Conservation (phyloP, 2,329 filamentous ascomycete species). For the Ascochyta pisi region DNA sequence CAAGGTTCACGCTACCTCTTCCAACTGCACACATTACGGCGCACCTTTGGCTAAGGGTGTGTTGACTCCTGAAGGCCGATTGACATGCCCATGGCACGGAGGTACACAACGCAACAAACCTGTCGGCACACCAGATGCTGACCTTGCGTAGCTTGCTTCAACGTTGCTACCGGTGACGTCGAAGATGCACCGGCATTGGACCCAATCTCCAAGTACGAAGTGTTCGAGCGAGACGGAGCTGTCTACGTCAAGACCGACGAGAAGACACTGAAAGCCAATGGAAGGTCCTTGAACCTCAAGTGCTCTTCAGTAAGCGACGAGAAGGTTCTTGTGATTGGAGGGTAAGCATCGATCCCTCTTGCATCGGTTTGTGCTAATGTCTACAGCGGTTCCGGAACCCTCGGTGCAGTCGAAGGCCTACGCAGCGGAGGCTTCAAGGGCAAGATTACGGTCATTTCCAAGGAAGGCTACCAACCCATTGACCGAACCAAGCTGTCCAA, state of each 20-base stretch:
- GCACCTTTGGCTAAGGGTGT: slow-evolving; percentile 88
- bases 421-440: slow-evolving; percentile 82
- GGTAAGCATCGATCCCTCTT: slow-evolving; percentile 16
- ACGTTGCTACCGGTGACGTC: slow-evolving; percentile 85
- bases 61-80: slow-evolving; percentile 77
- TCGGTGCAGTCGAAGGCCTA: slow-evolving; percentile 83
- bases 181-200: slow-evolving; percentile 94
- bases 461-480: slow-evolving; percentile 85
- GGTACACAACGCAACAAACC: slow-evolving; percentile 58
- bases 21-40: slow-evolving; percentile 90
- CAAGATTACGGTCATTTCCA: slow-evolving; percentile 80
- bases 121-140: slow-evolving; percentile 7
- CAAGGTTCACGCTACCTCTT: slow-evolving; percentile 77
- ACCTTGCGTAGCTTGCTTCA: slow-evolving; percentile 78
- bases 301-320: slow-evolving; percentile 66
- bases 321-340: slow-evolving; percentile 76
- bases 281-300: slow-evolving; percentile 75
- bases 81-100: slow-evolving; percentile 97
- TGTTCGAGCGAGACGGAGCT: slow-evolving; percentile 79
- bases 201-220: slow-evolving; percentile 80
- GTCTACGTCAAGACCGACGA: slow-evolving; percentile 87
- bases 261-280: slow-evolving; percentile 75
- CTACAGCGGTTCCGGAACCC: slow-evolving; percentile 75
- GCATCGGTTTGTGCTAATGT: slow-evolving; percentile 11
- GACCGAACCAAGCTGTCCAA: slow-evolving; percentile 97